Conservation (phyloP, 2,329 filamentous ascomycete species). For the Ophiostoma sp. region DNA sequence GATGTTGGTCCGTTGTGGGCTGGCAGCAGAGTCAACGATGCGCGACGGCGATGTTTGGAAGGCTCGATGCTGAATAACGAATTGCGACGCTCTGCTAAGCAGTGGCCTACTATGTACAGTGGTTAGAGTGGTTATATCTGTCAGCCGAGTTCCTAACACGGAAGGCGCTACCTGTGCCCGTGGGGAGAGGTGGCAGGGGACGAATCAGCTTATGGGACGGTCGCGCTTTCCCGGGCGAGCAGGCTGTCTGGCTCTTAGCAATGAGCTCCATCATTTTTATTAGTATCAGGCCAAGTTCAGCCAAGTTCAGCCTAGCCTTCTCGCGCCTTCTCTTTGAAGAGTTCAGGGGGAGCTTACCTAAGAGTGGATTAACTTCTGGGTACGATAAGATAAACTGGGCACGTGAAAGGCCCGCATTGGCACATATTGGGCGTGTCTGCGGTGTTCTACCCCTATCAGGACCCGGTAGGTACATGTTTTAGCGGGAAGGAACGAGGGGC, state of each 20-base stretch:
- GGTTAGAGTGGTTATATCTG: constrained; percentile 4
- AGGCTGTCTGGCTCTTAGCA: not conserved
- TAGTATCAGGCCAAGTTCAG: not conserved
- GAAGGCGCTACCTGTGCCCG: constrained; percentile 20
- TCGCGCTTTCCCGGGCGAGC: constrained; percentile 12
- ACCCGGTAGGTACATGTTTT: not conserved
- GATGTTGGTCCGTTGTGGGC: constrained; percentile 11
- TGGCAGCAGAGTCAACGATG: not conserved
- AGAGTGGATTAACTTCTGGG: not conserved
- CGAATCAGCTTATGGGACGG: constrained; percentile 17
- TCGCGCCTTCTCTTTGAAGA: constrained; percentile 9
- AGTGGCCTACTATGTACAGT: not conserved
- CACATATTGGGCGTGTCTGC: not conserved
- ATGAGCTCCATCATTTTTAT: not conserved
- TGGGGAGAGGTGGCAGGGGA: constrained; percentile 16
- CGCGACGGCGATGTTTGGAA: constrained; percentile 15
- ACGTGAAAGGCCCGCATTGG: constrained; percentile 20
- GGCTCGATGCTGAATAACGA: constrained; percentile 4
- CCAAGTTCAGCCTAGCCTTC: constrained; percentile 14
- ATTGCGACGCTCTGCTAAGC: constrained; percentile 10
- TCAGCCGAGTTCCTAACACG: constrained; percentile 18
- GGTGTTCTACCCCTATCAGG: not conserved
- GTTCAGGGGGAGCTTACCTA: constrained; percentile 16
- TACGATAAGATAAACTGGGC: constrained; percentile 3
- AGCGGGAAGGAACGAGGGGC: constrained; percentile 20